Base-by-base conservation (phyloP, 75 land plant genomes). In the Sequoia sempervirens region DNA sequence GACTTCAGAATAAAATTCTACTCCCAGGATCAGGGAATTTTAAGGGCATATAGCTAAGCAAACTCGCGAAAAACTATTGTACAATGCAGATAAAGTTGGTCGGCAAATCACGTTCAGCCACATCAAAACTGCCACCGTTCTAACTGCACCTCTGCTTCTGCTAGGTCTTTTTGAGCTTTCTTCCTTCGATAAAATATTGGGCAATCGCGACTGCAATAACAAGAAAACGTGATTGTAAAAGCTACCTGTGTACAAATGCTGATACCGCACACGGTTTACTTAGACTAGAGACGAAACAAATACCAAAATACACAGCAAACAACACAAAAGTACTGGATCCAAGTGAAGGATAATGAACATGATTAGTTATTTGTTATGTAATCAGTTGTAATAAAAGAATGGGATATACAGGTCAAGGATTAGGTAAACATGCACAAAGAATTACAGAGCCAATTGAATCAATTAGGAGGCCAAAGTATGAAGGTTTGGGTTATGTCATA, bases 161-260 rank as follows among this genome's bases (percentile, higher is more conserved):
- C 87, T 88, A 97, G 91, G 89, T 97, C 99, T 80, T 96, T 97
- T 84, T 97, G 99, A 68, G 98, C 99, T 73, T 97, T 97, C 88
- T 96, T 97, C 84, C 99, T 92, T 45, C 99, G 88, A 85, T 97
- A 97, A 82, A 97, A 97, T 84, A 97, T 97, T 38, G 99, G 99
- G 78, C 98, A 97, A 75, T 97, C 99, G 30, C 96, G 99, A 87
- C 99, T 97, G 93, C 18, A 75, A 81, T 40, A 32, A 45, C 20
- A 84, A 81, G 3, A 17, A 54, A 83, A 30, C 30, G 72, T 53
- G 18, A 28, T 20, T 84, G 53, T 70, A 28, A 80, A 36, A 81
- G 37, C 82, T 23, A 70, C 15, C 18, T n/a, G 18, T 76, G 20
- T 40, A 66, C 14, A 61, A 32, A 40, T 83, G 36, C 15, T 75